A percentile compares a stretch with the other conserved stretches of the same genome.
These are phyloP conservation scores for Spraguea lophii DNA, from an alignment of 371 early-diverging fungal genomes.

Conservation along the genomic window DNA sequence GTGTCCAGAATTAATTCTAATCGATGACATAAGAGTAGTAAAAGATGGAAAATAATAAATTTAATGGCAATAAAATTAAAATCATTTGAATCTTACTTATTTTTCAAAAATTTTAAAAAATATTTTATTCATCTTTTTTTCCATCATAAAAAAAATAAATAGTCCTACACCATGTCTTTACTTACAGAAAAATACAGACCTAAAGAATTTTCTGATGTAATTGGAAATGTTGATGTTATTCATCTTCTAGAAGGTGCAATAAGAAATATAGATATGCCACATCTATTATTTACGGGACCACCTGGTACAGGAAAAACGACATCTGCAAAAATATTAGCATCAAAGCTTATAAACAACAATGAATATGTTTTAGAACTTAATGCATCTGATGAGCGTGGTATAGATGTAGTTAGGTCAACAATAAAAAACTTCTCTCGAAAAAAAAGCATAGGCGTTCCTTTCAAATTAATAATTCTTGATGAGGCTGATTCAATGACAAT, in stretches of 20 bases:
- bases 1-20: not conserved
- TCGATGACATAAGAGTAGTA: not conserved
- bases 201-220: conserved; percentile 59
- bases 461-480: conserved; percentile 86
- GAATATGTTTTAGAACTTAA: conserved; percentile 79
- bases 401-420: conserved; percentile 79
- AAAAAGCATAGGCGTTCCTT: conserved; percentile 62
- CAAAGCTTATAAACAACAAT: conserved; percentile 57
- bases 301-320: conserved; percentile 99
- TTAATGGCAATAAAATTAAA: conserved; percentile 2
- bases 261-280: conserved; percentile 72
- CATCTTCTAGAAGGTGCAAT: conserved; percentile 63
- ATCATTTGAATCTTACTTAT: no score
- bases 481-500: conserved; percentile 62
- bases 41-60: not conserved
- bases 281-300: conserved; percentile 74
- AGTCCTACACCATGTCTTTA: conserved; percentile 11
- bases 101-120: no score
- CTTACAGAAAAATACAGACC: conserved; percentile 86
- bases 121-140: no score
- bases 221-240: conserved; percentile 77
- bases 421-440: conserved; percentile 93
- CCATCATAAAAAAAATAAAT: not conserved
- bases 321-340: conserved; percentile 67
- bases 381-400: conserved; percentile 92